Evolutionary conservation across 768 basidiomycete genomes (phyloP), one percentile per base, ranked within the genome.

Genomic region (Tricholoma sp.): DNA sequence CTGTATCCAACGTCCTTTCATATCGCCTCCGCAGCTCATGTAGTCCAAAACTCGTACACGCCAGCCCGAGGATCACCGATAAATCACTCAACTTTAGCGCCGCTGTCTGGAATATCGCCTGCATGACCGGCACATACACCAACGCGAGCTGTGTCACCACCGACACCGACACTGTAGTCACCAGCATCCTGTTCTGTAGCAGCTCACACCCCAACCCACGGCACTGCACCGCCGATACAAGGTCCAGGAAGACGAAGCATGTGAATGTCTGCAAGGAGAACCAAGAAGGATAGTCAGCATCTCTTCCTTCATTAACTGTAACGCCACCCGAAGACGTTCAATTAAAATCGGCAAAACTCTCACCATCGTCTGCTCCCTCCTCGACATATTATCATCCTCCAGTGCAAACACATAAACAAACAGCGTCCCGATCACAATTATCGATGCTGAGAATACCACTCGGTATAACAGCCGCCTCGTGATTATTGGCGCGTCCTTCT

Each of bases 321-420:
- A 37, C 36, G 8, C 15, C 36, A 37, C 15, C 4, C 36, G 6
- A 12, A 17, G 17, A 6, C 39, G 37, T 13, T 3, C 4, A 45
- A 29, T 42, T 17, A 42, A 36, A 42, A 11, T 2, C 6, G 39
- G 12, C 34, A 9, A 75, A 24, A 24, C 24, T 24, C 88, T 62
- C 57, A 93, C 95, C 94, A 98, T 96, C 0, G 96, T 98, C 71
- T 98, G 96, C 61, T 98, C 96, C 60, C 94, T 76, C 55, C 83
- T 76, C 31, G 91, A 87, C 79, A 94, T 85, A 41, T 81, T 80
- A 12, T 92, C 89, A 64, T 98, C 95, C 49, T 83, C 84, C 50
- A 93, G 75, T 29, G 92, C 91, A 65, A 85, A 86, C 53, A 83
- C 79, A 71, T 95, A 97, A 56, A 97, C 81, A 65, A 89, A 96